phyloP scores from a whole-genome alignment of 768 basidiomycete genomes.

The Chalciporus chontae region DNA sequence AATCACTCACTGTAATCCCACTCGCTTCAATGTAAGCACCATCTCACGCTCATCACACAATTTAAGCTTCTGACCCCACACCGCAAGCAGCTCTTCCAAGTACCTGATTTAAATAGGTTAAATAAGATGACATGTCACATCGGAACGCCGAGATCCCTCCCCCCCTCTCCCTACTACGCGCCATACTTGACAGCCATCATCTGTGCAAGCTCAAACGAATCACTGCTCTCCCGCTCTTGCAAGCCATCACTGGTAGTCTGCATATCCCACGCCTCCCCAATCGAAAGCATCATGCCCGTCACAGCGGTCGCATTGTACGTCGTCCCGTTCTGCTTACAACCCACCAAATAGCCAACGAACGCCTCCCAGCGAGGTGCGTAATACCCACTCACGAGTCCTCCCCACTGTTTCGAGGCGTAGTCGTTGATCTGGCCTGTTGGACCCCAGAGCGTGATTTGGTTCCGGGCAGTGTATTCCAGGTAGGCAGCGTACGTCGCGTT shows the following conservation, averaged over 20 bases:
- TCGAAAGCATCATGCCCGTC: conserved; percentile 23
- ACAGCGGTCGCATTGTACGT: conserved; percentile 30
- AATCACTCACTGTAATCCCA: no score
- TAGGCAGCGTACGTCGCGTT: conserved; percentile 32
- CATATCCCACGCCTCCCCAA: conserved; percentile 33
- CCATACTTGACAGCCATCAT: conserved; percentile 12
- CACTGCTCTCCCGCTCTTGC: conserved; percentile 8
- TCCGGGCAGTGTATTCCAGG: conserved; percentile 38
- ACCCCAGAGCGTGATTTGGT: conserved; percentile 44
- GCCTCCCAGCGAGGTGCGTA: conserved; percentile 34
- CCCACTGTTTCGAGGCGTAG: conserved; percentile 44
- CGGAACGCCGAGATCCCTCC: no score
- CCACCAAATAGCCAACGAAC: conserved; percentile 33
- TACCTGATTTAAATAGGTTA: no score
- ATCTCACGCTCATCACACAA: no score
- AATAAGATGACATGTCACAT: no score
- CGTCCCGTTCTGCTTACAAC: conserved; percentile 23
- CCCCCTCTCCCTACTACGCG: no score
- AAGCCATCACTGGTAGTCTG: conserved; percentile 16
- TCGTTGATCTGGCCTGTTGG: conserved; percentile 40
- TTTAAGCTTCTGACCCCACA: no score
- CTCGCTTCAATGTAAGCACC: no score
- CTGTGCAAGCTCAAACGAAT: conserved; percentile 21
- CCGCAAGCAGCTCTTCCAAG: no score
- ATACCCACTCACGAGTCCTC: conserved; percentile 36